Base-by-base conservation (phyloP, 192 early-diverging fungal genomes). In the Gaertneriomyces sp. region DNA sequence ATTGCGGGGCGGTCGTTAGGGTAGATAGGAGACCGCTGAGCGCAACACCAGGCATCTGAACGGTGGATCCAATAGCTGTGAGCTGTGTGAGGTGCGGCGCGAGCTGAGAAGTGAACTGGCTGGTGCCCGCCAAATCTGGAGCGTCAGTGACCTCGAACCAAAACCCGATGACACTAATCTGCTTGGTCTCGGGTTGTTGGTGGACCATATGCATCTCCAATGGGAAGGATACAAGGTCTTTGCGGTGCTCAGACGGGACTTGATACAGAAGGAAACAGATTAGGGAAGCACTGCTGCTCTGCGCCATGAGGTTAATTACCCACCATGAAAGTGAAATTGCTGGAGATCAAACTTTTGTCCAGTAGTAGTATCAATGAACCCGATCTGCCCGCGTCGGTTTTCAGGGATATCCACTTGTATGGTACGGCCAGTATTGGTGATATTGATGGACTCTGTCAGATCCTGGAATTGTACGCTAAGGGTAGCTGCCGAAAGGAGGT, bases 241-340 rank as follows among this genome's bases (percentile, higher is more conserved):
- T 25, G 17, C 20, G 6, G 42, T 49, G 14, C 38, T 17, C 16
- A 49, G 12, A 16, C 39, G 14, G 41, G 46, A 40, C 12, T 9
- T 14, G 3, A 39, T 38, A 43, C 33, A 38, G 39, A 20, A 6
- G 16, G 12, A 16, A 10, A 7, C 46, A 65, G 10, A 11, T 16
- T 50, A n/a, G 9, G 4, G 14, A 58, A 7, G 16, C 20, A 1
- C 12, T 0, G 58, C 44, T 64, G 46, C 57, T 47, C 43, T 17
- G 60, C 43, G 8, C 50, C 61, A 11, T 77, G 33, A 53, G 80
- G 25, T 39, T 75, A 75, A 62, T 88, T 84, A 55, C 88, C 86
- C 5, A 1, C 74, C 67, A 70, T 88, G 87, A 64, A 88, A 79
- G 68, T 88, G 87, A 62, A 88, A 85, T 40, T 84, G 73, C 14